Evolutionary conservation across 2,329 filamentous ascomycete species (phyloP).

Genomic region (Moelleriella libera): DNA sequence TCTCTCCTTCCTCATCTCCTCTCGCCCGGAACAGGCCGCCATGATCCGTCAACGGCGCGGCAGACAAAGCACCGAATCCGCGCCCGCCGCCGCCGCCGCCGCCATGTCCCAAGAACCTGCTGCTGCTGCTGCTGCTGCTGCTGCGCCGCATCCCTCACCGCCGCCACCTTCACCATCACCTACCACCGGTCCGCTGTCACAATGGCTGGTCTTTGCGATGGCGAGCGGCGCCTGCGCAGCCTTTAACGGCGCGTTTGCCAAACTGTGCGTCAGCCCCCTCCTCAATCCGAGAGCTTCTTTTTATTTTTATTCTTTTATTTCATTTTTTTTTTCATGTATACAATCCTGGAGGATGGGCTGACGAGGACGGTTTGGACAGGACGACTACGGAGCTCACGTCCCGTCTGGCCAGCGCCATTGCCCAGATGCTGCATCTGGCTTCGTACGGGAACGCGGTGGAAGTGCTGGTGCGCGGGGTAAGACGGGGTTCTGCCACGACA

Average conservation of each 20-base stretch:
- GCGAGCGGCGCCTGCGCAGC: conserved; percentile 66
- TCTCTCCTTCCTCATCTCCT: neutral
- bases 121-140: too few relatives aligned
- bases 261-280: conserved; percentile 43
- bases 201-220: conserved; percentile 57
- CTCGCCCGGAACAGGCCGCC: neutral
- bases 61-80: conserved; percentile 1
- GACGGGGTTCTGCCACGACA: neutral
- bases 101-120: too few relatives aligned
- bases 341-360: too few relatives aligned
- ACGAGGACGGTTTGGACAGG: conserved; percentile 14
- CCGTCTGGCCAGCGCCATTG: conserved; percentile 29
- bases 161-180: conserved; percentile 14
- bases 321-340: neutral
- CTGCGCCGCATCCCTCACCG: conserved; percentile 2
- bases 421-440: conserved; percentile 27
- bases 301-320: too few relatives aligned
- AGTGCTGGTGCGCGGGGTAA: conserved; percentile 30
- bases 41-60: conserved; percentile 16
- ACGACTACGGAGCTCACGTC: conserved; percentile 43
- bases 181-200: conserved; percentile 7
- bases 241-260: conserved; percentile 73
- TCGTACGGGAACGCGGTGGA: conserved; percentile 29
- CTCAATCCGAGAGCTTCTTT: neutral
- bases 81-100: conserved; percentile 1